These are phyloP conservation scores for Oenanthe javanica DNA, from an alignment of 140 eudicot genomes.

Conservation along the genomic window DNA sequence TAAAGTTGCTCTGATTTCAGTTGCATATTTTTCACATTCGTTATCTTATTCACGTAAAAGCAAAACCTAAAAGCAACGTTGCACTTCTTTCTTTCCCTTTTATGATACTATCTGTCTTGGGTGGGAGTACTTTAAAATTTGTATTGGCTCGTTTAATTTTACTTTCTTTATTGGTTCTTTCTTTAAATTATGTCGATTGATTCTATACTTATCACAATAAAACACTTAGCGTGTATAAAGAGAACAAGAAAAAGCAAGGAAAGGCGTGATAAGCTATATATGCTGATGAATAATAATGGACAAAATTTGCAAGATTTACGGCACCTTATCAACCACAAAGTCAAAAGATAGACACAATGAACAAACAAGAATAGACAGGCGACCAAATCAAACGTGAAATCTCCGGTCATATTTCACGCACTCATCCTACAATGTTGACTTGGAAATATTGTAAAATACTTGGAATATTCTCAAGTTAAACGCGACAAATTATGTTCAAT, in stretches of 20 bases:
- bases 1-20: too few relatives aligned
- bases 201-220: neutral
- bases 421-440: neutral
- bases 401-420: neutral
- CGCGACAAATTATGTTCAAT: too few relatives aligned
- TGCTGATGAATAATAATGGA: neutral
- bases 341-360: neutral
- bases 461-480: neutral
- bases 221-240: neutral
- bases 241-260: neutral
- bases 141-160: too few relatives aligned
- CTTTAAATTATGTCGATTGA: neutral
- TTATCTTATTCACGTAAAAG: too few relatives aligned
- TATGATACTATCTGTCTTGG: too few relatives aligned
- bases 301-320: neutral
- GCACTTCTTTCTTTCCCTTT: too few relatives aligned
- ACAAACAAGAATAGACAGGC: neutral
- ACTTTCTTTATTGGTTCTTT: neutral
- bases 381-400: neutral
- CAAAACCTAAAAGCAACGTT: too few relatives aligned
- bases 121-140: too few relatives aligned
- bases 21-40: too few relatives aligned
- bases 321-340: slow-evolving; percentile 2
- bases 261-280: neutral
- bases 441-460: neutral